phyloP scores from a whole-genome alignment of 2,329 filamentous ascomycete genomes.

The Fusarium nisikadoi region DNA sequence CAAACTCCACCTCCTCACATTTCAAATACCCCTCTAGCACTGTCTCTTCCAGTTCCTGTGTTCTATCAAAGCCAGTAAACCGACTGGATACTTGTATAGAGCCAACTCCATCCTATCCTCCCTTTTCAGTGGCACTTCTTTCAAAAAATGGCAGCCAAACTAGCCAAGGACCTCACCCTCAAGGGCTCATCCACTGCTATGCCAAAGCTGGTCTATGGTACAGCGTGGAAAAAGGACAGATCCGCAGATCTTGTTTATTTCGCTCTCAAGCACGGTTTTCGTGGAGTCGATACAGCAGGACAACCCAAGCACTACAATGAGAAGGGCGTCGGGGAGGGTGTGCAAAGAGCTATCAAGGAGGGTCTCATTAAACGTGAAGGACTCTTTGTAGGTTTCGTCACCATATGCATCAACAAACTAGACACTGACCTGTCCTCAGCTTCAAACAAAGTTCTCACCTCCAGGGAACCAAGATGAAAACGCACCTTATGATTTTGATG shows the following conservation, averaged over 20 bases:
- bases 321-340: constrained; percentile 72
- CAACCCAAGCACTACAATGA: constrained; percentile 85
- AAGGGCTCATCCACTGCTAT: constrained; percentile 51
- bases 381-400: constrained; percentile 65
- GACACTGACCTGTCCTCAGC: constrained; percentile 51
- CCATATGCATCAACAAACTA: not conserved
- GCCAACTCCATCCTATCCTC: not conserved
- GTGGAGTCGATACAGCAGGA: constrained; percentile 80
- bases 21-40: not conserved
- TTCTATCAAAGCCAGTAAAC: not conserved
- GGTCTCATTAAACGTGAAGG: constrained; percentile 66
- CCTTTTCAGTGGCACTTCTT: not conserved
- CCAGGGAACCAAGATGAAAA: constrained; percentile 68
- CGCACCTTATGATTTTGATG: constrained; percentile 70
- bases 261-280: constrained; percentile 76
- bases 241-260: constrained; percentile 74
- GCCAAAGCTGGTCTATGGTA: constrained; percentile 76
- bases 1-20: not conserved
- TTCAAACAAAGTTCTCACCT: constrained; percentile 87
- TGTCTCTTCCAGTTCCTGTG: not conserved
- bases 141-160: constrained; percentile 29
- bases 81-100: not conserved
- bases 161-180: constrained; percentile 50
- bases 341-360: constrained; percentile 69
- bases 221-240: constrained; percentile 83